Evolutionary conservation across 805 yeast species (phyloP).

Genomic region (Cyberlindnera suaveolens): DNA sequence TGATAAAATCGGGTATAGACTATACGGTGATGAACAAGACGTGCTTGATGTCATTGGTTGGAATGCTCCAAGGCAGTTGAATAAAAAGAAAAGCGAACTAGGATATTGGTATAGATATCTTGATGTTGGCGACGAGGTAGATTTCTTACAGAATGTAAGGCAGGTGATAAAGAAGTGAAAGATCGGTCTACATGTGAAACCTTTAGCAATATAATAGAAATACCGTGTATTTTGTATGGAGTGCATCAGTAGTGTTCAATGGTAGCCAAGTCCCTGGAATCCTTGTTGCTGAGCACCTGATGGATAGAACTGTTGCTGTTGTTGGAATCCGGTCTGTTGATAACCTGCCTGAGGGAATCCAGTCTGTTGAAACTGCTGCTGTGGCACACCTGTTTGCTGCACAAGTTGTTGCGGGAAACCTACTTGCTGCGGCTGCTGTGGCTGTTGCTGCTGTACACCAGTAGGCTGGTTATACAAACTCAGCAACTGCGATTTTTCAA

Average conservation of each 20-base stretch:
- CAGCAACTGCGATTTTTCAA: constrained; percentile 15
- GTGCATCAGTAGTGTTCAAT: not conserved
- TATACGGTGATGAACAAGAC: constrained; percentile 46
- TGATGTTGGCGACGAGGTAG: constrained; percentile 44
- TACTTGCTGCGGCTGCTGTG: constrained; percentile 24
- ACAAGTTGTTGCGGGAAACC: constrained; percentile 8
- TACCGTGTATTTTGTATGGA: too few species aligned
- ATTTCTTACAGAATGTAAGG: constrained; percentile 39
- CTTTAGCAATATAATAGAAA: too few species aligned
- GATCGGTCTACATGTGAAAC: too few species aligned
- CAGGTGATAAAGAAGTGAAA: constrained; percentile 27
- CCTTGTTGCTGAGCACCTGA: not conserved
- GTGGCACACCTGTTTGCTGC: constrained; percentile 3
- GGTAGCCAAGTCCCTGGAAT: not conserved
- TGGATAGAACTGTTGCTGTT: constrained; percentile 1
- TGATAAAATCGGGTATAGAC: constrained; percentile 39
- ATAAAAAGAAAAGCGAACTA: constrained; percentile 9
- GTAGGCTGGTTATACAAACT: constrained; percentile 26
- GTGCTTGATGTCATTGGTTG: constrained; percentile 35
- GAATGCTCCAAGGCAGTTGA: constrained; percentile 24
- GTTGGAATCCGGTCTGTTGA: constrained; percentile 6
- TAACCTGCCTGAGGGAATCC: constrained; percentile 3
- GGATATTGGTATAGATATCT: constrained; percentile 27
- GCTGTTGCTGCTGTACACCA: constrained; percentile 33
- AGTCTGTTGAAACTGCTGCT: constrained; percentile 2